phyloP scores from a whole-genome alignment of 2,329 filamentous ascomycete genomes.

The Sporothrix brunneoviolacea region DNA sequence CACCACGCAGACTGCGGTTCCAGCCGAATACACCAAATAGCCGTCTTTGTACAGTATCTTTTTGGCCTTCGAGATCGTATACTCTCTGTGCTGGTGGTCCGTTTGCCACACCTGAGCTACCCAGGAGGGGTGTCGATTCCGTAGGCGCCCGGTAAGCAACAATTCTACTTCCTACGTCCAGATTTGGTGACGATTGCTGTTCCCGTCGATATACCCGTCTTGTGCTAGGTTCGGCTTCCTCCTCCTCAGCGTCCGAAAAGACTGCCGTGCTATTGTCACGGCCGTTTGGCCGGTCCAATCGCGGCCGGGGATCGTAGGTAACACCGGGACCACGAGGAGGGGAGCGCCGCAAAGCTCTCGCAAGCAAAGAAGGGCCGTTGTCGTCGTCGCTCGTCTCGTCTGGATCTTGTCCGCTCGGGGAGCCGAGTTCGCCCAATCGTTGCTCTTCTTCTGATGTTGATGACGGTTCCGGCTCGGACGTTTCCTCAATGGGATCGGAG shows the following conservation, averaged over 20 bases:
- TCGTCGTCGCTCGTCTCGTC: background rate
- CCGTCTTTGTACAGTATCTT: slow-evolving; percentile 20
- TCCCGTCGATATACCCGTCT: background rate
- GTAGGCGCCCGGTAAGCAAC: slow-evolving; percentile 2
- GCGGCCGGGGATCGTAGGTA: too few relatives aligned
- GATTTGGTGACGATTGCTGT: background rate
- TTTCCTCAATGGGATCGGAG: slow-evolving; percentile 52
- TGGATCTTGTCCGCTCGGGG: background rate
- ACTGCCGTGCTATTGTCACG: slow-evolving; percentile 3
- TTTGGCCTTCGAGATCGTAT: slow-evolving; percentile 47
- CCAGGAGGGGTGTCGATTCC: slow-evolving; percentile 45
- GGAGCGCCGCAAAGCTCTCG: slow-evolving; percentile 15
- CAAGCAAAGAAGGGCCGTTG: slow-evolving; percentile 16
- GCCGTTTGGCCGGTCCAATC: background rate
- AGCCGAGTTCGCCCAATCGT: background rate
- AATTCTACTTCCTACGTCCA: background rate
- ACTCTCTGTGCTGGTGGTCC: slow-evolving; percentile 16
- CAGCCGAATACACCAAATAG: slow-evolving; percentile 10
- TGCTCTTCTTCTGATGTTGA: slow-evolving; percentile 1
- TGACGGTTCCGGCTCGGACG: slow-evolving; percentile 22
- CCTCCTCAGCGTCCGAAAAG: slow-evolving; percentile 14
- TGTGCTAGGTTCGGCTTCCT: background rate
- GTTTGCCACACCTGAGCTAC: slow-evolving; percentile 24
- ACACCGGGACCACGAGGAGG: slow-evolving; percentile 28
- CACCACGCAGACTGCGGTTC: background rate